Evolutionary conservation across 176 grass and related monocot genomes (phyloP).

Genomic region (Sorghum bicolor): Sorghum_bicolor_NCBIv3 NC_012872.2:1174001-1174500

Average conservation of each 20-base stretch:
- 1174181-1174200: slow-evolving; percentile 22
- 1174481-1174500: slow-evolving; percentile 13
- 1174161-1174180: neutral
- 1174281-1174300: slow-evolving; percentile 44
- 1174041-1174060: neutral
- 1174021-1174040: slow-evolving; percentile 14
- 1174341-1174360: slow-evolving; percentile 43
- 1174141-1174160: neutral
- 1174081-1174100: slow-evolving; percentile 14
- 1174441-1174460: slow-evolving; percentile 13
- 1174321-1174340: neutral
- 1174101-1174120: neutral
- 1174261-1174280: slow-evolving; percentile 41
- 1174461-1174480: slow-evolving; percentile 5
- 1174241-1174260: slow-evolving; percentile 48
- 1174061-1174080: neutral
- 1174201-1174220: slow-evolving; percentile 18
- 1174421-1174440: slow-evolving; percentile 46
- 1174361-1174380: slow-evolving; percentile 25
- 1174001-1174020: slow-evolving; percentile 1
- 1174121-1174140: neutral
- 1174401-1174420: slow-evolving; percentile 1
- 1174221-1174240: slow-evolving; percentile 41
- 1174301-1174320: slow-evolving; percentile 36
- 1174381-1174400: slow-evolving; percentile 36